These are phyloP conservation scores for Pythium aristosporum DNA, from an alignment of 352 stramenopile genomes.

Conservation along the genomic window DNA sequence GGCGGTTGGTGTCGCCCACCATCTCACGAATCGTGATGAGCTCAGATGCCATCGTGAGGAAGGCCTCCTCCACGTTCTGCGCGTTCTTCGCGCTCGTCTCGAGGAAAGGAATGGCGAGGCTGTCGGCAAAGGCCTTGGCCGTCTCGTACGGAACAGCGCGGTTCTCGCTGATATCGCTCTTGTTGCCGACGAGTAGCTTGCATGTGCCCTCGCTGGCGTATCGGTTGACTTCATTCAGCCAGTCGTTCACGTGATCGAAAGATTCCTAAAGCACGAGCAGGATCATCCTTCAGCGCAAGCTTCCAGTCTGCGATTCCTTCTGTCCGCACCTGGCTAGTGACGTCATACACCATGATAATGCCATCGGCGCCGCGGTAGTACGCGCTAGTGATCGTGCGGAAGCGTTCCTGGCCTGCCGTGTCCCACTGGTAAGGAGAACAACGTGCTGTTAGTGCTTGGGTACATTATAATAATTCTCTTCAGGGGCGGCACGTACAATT, in stretches of 20 bases:
- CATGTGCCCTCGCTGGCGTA: conserved; percentile 98
- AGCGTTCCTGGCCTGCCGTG: conserved; percentile 98
- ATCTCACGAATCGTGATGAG: conserved; percentile 94
- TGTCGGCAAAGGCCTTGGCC: conserved; percentile 97
- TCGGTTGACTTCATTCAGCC: conserved; percentile 98
- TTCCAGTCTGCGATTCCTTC: background rate
- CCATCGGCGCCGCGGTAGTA: conserved; percentile 99
- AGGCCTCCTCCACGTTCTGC: conserved; percentile 99
- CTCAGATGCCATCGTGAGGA: conserved; percentile 98
- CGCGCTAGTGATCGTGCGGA: conserved; percentile 98
- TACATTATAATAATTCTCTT: background rate
- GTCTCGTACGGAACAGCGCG: conserved; percentile 95
- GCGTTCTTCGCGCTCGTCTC: conserved; percentile 99
- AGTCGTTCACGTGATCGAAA: conserved; percentile 99
- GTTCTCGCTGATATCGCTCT: conserved; percentile 98
- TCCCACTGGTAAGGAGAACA: conserved; percentile 82
- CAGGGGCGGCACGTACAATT: conserved; percentile 78
- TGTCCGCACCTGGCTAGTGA: conserved; percentile 90
- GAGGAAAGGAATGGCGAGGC: conserved; percentile 97
- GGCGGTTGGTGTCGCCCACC: conserved; percentile 71
- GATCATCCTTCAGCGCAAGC: background rate
- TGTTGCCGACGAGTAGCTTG: conserved; percentile 99
- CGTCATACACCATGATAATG: conserved; percentile 99
- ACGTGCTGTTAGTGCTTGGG: background rate
- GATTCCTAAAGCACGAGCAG: conserved; percentile 84